Base-by-base conservation (phyloP, 2,329 filamentous ascomycete genomes). In the Cytospora mali region DNA sequence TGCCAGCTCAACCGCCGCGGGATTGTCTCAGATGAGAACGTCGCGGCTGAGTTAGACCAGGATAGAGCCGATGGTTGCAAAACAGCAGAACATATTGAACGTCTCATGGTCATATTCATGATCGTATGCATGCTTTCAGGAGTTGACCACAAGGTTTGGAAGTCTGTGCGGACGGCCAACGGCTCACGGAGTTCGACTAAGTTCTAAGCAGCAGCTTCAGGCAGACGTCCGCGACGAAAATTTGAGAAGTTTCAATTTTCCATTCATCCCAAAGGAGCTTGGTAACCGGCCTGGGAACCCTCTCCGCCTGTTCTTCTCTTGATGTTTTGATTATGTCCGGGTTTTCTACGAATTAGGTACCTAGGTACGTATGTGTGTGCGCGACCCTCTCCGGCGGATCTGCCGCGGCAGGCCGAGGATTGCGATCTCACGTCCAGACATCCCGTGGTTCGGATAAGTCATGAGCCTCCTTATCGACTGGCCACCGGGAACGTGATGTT, bases 401-500 rank as follows among this genome's bases (percentile, higher is more conserved):
- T 54, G 59, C 42, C n/a, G 48, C 48, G 42, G n/a, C 18, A 23
- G 9, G 28, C 42, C 48, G 31, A 56, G 64, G 66, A 68, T 67
- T 66, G 68, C 57, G 25, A 27, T 25, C 58, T 63, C 67, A 66
- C 66, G 58, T 66, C 62, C 53, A 52, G 21, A 31, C 65, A 25
- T 35, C 51, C 29, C 21, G 52, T 54, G 55, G 59, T 39, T 39
- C 35, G 50, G 18, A 16, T 18, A 21, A 33, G 52, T 27, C 39
- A 35, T 42, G 4, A 48, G 31, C 50, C 57, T 29, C 11, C 48
- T 13, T 10, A 50, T 59, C 46, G 58, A 42, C 10, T 39, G 1
- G 16, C 23, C 18, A 23, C 49, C 29, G 55, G 29, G 51, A 51
- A 48, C 58, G 57, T 48, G 50, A 33, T 4, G 23, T n/a, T 33